phyloP scores from a whole-genome alignment of 2,329 filamentous ascomycete genomes.

The Apiospora kogelbergensis region DNA sequence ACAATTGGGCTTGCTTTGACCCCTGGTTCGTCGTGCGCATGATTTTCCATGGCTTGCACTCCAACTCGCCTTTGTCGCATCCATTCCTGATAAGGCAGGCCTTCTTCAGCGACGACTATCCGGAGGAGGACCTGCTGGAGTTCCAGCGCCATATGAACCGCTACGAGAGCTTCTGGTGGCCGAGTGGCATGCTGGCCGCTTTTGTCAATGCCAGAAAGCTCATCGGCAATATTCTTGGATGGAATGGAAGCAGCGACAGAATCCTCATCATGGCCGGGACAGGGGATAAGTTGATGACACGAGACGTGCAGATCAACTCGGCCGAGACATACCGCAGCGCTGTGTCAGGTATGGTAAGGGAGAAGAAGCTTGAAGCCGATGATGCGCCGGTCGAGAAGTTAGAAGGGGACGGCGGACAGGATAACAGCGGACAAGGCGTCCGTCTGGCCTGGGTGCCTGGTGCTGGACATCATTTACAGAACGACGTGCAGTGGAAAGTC shows the following conservation, averaged over 20 bases:
- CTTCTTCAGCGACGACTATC: conserved; percentile 50
- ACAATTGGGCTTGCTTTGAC: conserved; percentile 47
- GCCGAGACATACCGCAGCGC: conserved; percentile 37
- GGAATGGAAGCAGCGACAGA: conserved; percentile 25
- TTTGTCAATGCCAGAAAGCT: conserved; percentile 44
- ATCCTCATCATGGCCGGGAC: conserved; percentile 41
- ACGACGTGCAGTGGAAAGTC: conserved; percentile 48
- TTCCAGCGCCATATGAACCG: conserved; percentile 44
- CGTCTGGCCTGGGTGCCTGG: conserved; percentile 40
- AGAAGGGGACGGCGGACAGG: conserved; percentile 23
- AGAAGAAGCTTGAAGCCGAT: conserved; percentile 30
- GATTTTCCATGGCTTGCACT: conserved; percentile 47
- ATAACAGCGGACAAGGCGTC: conserved; percentile 37
- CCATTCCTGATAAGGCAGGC: conserved; percentile 45
- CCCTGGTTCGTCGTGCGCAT: conserved; percentile 48
- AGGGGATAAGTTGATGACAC: conserved; percentile 42
- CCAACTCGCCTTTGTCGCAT: conserved; percentile 52
- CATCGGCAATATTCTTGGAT: conserved; percentile 34
- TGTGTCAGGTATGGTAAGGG: conserved; percentile 28
- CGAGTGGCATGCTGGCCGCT: conserved; percentile 44
- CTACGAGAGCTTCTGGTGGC: conserved; percentile 55
- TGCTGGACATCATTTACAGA: conserved; percentile 53
- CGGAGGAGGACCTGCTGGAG: conserved; percentile 36
- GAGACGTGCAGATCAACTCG: conserved; percentile 35
- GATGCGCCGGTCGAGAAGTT: conserved; percentile 15